phyloP scores from a whole-genome alignment of 306 rosid species.

The Geum urbanum region DNA sequence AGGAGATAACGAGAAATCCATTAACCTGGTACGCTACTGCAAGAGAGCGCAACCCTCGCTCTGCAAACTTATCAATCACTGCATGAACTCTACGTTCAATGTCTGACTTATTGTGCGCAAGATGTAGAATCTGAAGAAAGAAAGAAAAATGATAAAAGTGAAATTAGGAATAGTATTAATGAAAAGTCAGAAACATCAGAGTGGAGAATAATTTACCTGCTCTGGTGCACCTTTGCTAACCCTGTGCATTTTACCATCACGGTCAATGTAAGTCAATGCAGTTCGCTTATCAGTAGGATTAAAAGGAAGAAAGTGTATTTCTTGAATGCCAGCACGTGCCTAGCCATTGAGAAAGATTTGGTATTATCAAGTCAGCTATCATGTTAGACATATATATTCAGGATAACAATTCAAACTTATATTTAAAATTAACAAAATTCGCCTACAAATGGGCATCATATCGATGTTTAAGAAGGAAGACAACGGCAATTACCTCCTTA shows the following conservation, averaged over 20 bases:
- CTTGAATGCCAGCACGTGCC: slow-evolving; percentile 97
- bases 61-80: slow-evolving; percentile 92
- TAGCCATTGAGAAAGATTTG: slow-evolving; percentile 23
- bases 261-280: slow-evolving; percentile 85
- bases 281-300: slow-evolving; percentile 98
- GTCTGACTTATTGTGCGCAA: slow-evolving; percentile 82
- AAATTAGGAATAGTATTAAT: slow-evolving; percentile 19
- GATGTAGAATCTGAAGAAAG: slow-evolving; percentile 67
- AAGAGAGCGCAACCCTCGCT: slow-evolving; percentile 93
- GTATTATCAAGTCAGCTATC: not conserved
- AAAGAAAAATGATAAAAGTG: not conserved
- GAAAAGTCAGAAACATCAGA: not conserved
- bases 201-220: slow-evolving; percentile 57
- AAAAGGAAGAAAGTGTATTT: slow-evolving; percentile 94
- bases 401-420: not conserved
- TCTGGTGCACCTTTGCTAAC: slow-evolving; percentile 99
- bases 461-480: not conserved
- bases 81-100: slow-evolving; percentile 90
- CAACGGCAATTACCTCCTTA: slow-evolving; percentile 57
- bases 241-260: slow-evolving; percentile 81
- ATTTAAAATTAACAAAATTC: not conserved
- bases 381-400: not conserved
- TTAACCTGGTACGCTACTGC: slow-evolving; percentile 94
- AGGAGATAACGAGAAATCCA: not conserved
- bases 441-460: not conserved